Conservation (phyloP, 192 early-diverging fungal genomes). For the Coemansia sp. region DNA sequence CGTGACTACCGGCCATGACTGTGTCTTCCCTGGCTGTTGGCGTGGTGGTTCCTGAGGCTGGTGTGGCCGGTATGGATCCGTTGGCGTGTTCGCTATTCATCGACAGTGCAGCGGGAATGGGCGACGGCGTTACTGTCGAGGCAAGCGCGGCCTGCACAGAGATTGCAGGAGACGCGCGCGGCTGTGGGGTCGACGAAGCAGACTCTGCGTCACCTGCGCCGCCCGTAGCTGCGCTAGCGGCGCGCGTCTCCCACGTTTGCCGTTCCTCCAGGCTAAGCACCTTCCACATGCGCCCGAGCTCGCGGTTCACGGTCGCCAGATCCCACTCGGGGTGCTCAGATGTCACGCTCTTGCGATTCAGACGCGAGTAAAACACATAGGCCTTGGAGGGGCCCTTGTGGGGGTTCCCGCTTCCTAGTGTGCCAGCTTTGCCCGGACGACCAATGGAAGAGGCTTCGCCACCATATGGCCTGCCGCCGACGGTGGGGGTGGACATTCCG, state of each 20-base stretch:
- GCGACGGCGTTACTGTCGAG: constrained; percentile 15
- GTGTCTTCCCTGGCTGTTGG: constrained; percentile 23
- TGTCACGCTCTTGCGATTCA: constrained; percentile 38
- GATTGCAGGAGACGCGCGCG: constrained; percentile 18
- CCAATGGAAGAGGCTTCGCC: neutral
- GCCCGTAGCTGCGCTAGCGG: constrained; percentile 16
- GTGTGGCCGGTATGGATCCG: constrained; percentile 29
- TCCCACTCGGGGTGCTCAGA: constrained; percentile 46
- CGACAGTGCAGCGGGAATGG: constrained; percentile 16
- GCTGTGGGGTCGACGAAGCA: constrained; percentile 15
- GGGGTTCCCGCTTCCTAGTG: constrained; percentile 19
- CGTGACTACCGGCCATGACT: neutral
- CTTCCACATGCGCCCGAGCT: constrained; percentile 54
- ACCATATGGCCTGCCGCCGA: constrained; percentile 1
- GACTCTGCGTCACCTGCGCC: constrained; percentile 8
- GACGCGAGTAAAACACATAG: constrained; percentile 47
- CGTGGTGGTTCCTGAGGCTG: constrained; percentile 26
- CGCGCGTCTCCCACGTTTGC: constrained; percentile 41
- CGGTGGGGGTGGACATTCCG: constrained; percentile 1
- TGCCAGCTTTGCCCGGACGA: constrained; percentile 10
- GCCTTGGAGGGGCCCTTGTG: constrained; percentile 53
- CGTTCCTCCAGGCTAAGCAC: constrained; percentile 32
- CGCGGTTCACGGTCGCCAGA: constrained; percentile 47
- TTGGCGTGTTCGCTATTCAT: constrained; percentile 17
- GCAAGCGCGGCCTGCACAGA: neutral